These are phyloP conservation scores for Phialophora tarda DNA, from an alignment of 2,329 filamentous ascomycete genomes.

Conservation along the genomic window DNA sequence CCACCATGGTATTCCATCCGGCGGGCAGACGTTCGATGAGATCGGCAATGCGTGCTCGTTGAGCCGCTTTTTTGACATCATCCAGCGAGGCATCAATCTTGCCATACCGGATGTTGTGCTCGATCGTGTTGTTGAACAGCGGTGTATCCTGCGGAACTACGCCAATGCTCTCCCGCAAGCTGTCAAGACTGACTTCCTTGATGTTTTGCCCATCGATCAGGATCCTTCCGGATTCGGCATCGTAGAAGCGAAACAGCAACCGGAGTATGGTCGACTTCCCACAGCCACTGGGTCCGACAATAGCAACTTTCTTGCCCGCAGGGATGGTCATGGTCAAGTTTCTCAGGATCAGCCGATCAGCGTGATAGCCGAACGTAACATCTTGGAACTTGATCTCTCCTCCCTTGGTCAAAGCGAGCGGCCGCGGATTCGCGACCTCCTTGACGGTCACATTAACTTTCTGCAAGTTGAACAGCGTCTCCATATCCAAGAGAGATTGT, in stretches of 20 bases:
- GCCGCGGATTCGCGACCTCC: conserved; percentile 75
- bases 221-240: conserved; percentile 82
- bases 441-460: conserved; percentile 90
- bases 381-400: conserved; percentile 95
- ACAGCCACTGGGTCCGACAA: conserved; percentile 93
- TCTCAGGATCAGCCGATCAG: conserved; percentile 82
- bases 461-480: conserved; percentile 95
- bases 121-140: conserved; percentile 94
- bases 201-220: conserved; percentile 93
- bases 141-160: conserved; percentile 98
- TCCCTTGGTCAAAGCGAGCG: conserved; percentile 73
- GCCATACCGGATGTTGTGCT: conserved; percentile 94
- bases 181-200: conserved; percentile 79
- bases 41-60: conserved; percentile 82
- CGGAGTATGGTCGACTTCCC: conserved; percentile 93
- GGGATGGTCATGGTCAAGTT: conserved; percentile 88
- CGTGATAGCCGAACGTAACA: conserved; percentile 89
- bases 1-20: conserved; percentile 84
- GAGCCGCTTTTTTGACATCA: conserved; percentile 76
- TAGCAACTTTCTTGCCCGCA: conserved; percentile 91
- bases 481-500: conserved; percentile 96
- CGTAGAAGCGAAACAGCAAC: conserved; percentile 92
- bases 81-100: conserved; percentile 76
- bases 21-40: conserved; percentile 79
- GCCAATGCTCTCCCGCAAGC: conserved; percentile 81